Conservation (phyloP, 2,329 filamentous ascomycete species). For the Arthroderma sp. region DNA sequence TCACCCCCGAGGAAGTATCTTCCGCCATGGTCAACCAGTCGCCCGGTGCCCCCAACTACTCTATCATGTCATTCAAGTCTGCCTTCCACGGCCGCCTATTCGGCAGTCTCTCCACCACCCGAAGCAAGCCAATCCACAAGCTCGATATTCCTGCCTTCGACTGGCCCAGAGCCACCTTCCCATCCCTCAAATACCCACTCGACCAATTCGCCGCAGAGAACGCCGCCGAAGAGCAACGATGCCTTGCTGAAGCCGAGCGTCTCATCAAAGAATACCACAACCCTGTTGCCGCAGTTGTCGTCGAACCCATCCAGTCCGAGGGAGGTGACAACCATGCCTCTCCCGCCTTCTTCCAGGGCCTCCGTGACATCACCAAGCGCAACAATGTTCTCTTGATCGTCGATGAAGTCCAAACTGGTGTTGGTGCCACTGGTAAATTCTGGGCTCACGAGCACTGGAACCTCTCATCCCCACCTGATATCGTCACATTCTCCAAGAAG, state of each 20-base stretch:
- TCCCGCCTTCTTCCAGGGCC: slow-evolving; percentile 70
- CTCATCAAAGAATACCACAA: slow-evolving; percentile 67
- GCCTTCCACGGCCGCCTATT: slow-evolving; percentile 87
- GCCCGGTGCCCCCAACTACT: slow-evolving; percentile 65
- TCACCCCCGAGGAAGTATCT: slow-evolving; percentile 61
- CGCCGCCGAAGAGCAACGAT: slow-evolving; percentile 63
- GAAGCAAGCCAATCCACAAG: slow-evolving; percentile 90
- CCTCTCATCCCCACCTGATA: slow-evolving; percentile 65
- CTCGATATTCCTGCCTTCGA: slow-evolving; percentile 89
- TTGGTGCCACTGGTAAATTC: slow-evolving; percentile 86
- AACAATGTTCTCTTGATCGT: slow-evolving; percentile 69
- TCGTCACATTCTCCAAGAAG: slow-evolving; percentile 94
- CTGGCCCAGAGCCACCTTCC: slow-evolving; percentile 87
- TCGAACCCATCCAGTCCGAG: slow-evolving; percentile 89
- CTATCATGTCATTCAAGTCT: slow-evolving; percentile 77
- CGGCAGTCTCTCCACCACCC: slow-evolving; percentile 73
- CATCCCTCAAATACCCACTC: slow-evolving; percentile 71
- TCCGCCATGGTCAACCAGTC: slow-evolving; percentile 69
- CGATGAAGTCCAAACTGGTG: slow-evolving; percentile 86
- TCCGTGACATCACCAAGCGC: slow-evolving; percentile 60
- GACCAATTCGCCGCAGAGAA: slow-evolving; percentile 70
- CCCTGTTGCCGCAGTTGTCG: slow-evolving; percentile 66
- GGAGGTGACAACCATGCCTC: slow-evolving; percentile 91
- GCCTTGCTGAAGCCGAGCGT: slow-evolving; percentile 69
- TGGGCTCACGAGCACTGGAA: slow-evolving; percentile 97